phyloP scores from a whole-genome alignment of 2,329 filamentous ascomycete genomes.

The Pseudogymnoascus pannorum region DNA sequence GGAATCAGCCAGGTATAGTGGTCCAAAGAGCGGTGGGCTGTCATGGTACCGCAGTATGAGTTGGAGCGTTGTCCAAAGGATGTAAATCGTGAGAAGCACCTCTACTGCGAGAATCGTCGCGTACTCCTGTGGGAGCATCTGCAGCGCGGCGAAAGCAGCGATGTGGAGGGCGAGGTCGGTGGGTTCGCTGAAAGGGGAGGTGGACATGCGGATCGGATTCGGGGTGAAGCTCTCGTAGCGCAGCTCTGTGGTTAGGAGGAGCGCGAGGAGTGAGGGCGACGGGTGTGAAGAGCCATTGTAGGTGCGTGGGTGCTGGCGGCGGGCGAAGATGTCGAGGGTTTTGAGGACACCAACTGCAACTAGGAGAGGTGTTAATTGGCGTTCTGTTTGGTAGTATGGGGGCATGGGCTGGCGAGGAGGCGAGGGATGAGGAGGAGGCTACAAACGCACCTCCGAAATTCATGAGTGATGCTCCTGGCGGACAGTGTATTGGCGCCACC shows the following conservation, averaged over 20 bases:
- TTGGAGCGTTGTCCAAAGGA: constrained; percentile 34
- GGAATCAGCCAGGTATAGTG: constrained; percentile 32
- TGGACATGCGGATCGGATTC: constrained; percentile 31
- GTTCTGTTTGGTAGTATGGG: background rate
- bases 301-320: constrained; percentile 28
- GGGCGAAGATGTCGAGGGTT: constrained; percentile 33
- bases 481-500: constrained; percentile 28
- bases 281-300: constrained; percentile 27
- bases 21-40: constrained; percentile 34
- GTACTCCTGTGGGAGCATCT: constrained; percentile 30
- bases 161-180: constrained; percentile 31
- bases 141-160: constrained; percentile 28
- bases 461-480: constrained; percentile 26
- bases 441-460: constrained; percentile 29
- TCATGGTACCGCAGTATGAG: constrained; percentile 31
- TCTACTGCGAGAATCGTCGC: constrained; percentile 32
- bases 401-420: background rate
- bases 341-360: constrained; percentile 35
- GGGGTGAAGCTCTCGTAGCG: constrained; percentile 38
- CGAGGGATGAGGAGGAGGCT: background rate
- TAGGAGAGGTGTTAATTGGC: constrained; percentile 12
- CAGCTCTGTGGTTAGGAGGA: constrained; percentile 34
- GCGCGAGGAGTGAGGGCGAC: constrained; percentile 25
- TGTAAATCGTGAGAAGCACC: constrained; percentile 34
- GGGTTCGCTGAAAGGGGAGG: constrained; percentile 31